Base-by-base conservation (phyloP, 208 protist species). In the Phytomonas sp. region DNA sequence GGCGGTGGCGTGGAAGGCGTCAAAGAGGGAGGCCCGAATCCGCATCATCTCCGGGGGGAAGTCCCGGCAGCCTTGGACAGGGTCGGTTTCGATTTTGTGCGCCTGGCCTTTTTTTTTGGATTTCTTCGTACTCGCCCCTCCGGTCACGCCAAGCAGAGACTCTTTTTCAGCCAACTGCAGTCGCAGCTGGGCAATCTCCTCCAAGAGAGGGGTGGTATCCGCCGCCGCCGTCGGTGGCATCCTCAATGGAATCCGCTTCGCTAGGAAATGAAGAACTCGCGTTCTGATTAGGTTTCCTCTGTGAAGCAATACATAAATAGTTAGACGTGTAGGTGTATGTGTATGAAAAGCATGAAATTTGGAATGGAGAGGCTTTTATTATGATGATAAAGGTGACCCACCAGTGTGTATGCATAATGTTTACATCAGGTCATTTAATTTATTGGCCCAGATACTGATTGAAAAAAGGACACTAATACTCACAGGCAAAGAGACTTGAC, bases 21-120 rank as follows among this genome's bases (percentile, higher is more conserved):
- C 77, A 75, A 98, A 98, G 36, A 98, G 81, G 84, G 94, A 90
- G 62, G 83, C 89, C 52, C 94, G 87, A 49, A 86, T 30, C 23
- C 94, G 88, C 95, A 98, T 98, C 67, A 97, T 91, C 71, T 97
- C 93, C 2, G 97, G 97, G 26, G 91, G 91, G 71, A 98, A 98
- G 87, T 98, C 97, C 40, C 97, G 90, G 52, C 89, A 95, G 62
- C 97, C 97, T 71, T 96, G 88, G 26, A 97, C 90, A 4, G 95
- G 95, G 68, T 98, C 89, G 45, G 84, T 92, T 45, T 91, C 86
- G 68, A 98, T 93, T 80, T 90, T 87, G 69, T 87, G 86, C 4
- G 82, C 75, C 77, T 92, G 86, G 61, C 88, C 91, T 76, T 97
- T 97, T 76, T 95, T 95, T 76, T 97, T 94, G 1, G 87, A 61